A percentile compares a stretch with the other conserved stretches of the same genome.
Conservation (phyloP, 768 basidiomycete species). For the Pulveroboletus sp. region DNA sequence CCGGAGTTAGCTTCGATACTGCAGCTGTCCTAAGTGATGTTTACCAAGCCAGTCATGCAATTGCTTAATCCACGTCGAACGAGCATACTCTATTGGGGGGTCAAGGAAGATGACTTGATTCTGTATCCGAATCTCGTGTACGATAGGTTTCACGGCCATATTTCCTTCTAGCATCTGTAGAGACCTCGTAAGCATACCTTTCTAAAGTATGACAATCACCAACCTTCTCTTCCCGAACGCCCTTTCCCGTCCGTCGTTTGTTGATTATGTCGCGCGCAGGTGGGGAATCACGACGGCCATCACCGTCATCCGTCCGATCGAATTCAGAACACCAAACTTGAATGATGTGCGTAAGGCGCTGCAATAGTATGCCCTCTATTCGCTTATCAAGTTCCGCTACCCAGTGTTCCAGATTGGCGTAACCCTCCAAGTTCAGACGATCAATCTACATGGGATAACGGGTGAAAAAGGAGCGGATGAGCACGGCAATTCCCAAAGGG, state of each 20-base stretch:
- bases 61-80: constrained; percentile 84
- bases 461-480: not conserved
- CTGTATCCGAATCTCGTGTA: constrained; percentile 96
- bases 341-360: constrained; percentile 71
- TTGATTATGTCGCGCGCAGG: constrained; percentile 51
- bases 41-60: constrained; percentile 86
- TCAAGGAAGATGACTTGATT: constrained; percentile 99
- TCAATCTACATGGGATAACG: constrained; percentile 62
- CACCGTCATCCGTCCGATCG: constrained; percentile 66
- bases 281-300: constrained; percentile 49
- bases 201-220: constrained; percentile 3
- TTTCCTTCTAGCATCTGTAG: constrained; percentile 63
- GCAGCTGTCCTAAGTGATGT: constrained; percentile 6
- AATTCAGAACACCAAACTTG: constrained; percentile 89
- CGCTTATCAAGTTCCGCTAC: constrained; percentile 77
- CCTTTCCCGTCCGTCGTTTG: constrained; percentile 68
- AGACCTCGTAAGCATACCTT: not conserved
- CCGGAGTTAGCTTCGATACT: not conserved
- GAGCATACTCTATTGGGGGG: constrained; percentile 93
- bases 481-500: not conserved
- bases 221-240: constrained; percentile 77
- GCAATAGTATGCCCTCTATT: constrained; percentile 76
- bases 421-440: constrained; percentile 91
- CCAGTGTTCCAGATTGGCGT: constrained; percentile 90
- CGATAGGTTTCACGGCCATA: constrained; percentile 77